Percentiles rank a stretch among this genome's conserved stretches.
Conservation (phyloP, 805 yeast species). For the Saitoella complicata region DNA sequence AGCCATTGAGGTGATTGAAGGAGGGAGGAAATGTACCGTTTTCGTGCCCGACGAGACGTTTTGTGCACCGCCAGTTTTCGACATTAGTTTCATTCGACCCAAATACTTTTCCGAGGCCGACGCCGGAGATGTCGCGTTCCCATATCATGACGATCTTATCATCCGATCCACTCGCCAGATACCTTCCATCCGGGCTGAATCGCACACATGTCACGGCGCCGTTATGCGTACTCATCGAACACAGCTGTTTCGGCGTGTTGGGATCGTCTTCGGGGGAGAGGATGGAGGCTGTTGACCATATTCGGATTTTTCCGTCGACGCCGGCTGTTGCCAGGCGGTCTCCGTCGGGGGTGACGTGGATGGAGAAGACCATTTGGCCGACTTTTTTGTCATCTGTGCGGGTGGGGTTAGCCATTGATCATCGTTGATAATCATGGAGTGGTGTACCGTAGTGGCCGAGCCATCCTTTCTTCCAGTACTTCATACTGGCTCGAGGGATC, state of each 20-base stretch:
- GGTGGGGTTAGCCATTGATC: no score
- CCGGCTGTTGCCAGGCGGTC: slow-evolving; percentile 86
- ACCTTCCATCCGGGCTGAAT: slow-evolving; percentile 83
- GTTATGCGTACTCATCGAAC: slow-evolving; percentile 86
- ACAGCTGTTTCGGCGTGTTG: slow-evolving; percentile 34
- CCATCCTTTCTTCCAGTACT: no score
- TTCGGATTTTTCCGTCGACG: slow-evolving; percentile 15
- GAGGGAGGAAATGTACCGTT: slow-evolving; percentile 25
- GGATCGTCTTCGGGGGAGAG: slow-evolving; percentile 26
- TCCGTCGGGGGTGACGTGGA: slow-evolving; percentile 70
- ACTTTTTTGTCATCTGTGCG: neutral
- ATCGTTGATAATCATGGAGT: no score
- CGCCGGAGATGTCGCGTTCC: slow-evolving; percentile 47
- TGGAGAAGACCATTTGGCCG: slow-evolving; percentile 44
- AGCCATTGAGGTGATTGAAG: neutral
- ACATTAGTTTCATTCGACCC: neutral
- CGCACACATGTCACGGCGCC: slow-evolving; percentile 92
- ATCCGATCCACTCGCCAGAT: slow-evolving; percentile 87
- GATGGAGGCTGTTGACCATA: slow-evolving; percentile 72
- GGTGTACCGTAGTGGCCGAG: no score
- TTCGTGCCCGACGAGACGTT: slow-evolving; percentile 64
- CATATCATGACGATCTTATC: slow-evolving; percentile 82
- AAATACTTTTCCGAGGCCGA: slow-evolving; percentile 1
- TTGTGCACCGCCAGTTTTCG: slow-evolving; percentile 2
- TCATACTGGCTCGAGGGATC: no score